Conservation (phyloP, 306 rosid species). For the Trifolium repens region DNA sequence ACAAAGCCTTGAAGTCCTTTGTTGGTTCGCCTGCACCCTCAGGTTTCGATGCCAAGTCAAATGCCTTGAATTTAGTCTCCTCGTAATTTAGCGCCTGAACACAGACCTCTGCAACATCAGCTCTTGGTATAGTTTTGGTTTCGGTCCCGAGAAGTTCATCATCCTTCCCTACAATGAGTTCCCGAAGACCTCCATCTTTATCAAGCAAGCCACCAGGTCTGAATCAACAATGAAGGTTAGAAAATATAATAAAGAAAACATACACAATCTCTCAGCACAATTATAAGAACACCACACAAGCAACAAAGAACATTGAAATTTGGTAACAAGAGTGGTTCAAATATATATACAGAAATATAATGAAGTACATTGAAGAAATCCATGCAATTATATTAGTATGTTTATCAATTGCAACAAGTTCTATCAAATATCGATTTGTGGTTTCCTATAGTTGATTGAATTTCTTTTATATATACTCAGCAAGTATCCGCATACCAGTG, state of each 20-base stretch:
- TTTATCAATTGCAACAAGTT: background rate
- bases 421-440: background rate
- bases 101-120: constrained; percentile 93
- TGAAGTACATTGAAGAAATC: constrained; percentile 10
- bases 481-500: constrained; percentile 2
- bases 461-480: background rate
- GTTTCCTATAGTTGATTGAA: background rate
- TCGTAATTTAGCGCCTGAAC: constrained; percentile 85
- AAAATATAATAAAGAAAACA: constrained; percentile 12
- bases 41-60: constrained; percentile 86
- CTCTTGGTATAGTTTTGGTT: constrained; percentile 78
- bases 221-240: constrained; percentile 31
- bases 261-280: background rate
- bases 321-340: constrained; percentile 4
- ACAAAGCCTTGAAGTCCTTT: constrained; percentile 85
- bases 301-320: background rate
- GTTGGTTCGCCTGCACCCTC: constrained; percentile 85
- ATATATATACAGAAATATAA: constrained; percentile 10
- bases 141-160: constrained; percentile 90
- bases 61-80: constrained; percentile 79
- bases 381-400: background rate
- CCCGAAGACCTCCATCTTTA: constrained; percentile 83
- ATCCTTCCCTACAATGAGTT: constrained; percentile 81
- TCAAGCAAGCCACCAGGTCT: constrained; percentile 98
- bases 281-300: background rate